phyloP scores from a whole-genome alignment of 169 alveolate species.

The Condylostoma magnum region DNA sequence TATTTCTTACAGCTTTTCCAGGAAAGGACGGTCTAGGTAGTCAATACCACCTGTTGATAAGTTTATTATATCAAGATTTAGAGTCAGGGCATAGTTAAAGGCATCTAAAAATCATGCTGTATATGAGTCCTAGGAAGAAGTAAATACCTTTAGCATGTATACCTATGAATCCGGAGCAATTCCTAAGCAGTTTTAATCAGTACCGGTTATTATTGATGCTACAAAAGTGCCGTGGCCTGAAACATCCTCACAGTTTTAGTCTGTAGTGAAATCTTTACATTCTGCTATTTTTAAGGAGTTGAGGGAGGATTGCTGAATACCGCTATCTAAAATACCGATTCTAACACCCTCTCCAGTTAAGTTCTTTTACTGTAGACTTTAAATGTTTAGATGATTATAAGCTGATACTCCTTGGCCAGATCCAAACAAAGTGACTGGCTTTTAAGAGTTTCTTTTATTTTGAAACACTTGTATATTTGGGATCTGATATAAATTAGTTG shows the following conservation, averaged over 20 bases:
- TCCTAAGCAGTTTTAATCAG: slow-evolving; percentile 41
- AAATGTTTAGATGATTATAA: neutral
- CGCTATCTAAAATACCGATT: slow-evolving; percentile 17
- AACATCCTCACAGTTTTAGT: slow-evolving; percentile 16
- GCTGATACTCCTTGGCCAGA: too few species aligned
- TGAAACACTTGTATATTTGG: neutral
- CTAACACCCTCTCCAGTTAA: neutral
- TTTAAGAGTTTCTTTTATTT: neutral
- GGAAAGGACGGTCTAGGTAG: slow-evolving; percentile 41
- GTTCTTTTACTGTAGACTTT: neutral
- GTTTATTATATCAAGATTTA: slow-evolving; percentile 37
- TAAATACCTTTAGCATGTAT: slow-evolving; percentile 43
- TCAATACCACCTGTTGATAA: slow-evolving; percentile 51
- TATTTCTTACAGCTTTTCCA: slow-evolving; percentile 41
- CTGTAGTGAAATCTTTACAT: slow-evolving; percentile 38
- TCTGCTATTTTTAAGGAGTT: neutral
- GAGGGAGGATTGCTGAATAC: neutral
- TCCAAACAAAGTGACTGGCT: neutral
- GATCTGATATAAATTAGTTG: neutral
- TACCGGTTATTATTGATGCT: slow-evolving; percentile 36
- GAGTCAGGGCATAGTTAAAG: slow-evolving; percentile 33
- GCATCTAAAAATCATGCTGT: slow-evolving; percentile 61
- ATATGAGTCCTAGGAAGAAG: slow-evolving; percentile 28
- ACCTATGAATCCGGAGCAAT: slow-evolving; percentile 54
- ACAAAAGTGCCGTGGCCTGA: slow-evolving; percentile 54